Base-by-base conservation (phyloP, 345 rosid genomes). In the Populus pruinosa region DNA sequence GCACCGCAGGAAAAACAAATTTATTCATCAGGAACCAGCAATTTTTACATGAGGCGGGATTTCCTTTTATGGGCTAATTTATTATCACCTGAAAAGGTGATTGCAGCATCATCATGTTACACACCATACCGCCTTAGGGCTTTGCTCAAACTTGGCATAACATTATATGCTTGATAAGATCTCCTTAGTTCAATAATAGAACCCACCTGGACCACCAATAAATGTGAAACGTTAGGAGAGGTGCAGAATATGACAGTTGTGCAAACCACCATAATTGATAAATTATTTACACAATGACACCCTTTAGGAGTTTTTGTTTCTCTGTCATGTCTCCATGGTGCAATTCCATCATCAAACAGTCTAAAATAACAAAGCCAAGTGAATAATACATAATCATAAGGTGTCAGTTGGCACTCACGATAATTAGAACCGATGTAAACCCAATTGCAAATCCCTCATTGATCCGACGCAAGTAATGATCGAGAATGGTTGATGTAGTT, bases 121-220 rank as follows among this genome's bases (percentile, higher is more conserved):
- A 89, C 91, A 36, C 94, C 99, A 80, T 95, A 95, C 27, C 97
- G 90, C 88, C 79, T 84, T 66, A 92, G 85, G 56, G 97, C 95
- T 87, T 93, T 92, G 88, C 96, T 93, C 83, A 95, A 87, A 84
- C 92, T 89, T 61, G 97, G 98, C 99, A 95, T 93, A 59, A 95
- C 98, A 63, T 93, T 95, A 83, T 93, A 95, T 69, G 99, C 99
- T 81, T 92, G 93, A 79, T 95, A 93, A 73, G 99, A 95, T 86
- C 99, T 88, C 89, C 99, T 87, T 53, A 95, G 91, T 80, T 95
- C 98, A 69, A 95, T 93, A 69, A 95, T 93, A 38, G 99, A 95
- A 69, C 99, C 99, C 86, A 95, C 99, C 97, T 95, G 85, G 49
- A 76, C 35, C 61, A 76, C 67, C 35, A 61, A 67, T 63, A 50